phyloP scores from a whole-genome alignment of 495 filamentous ascomycete genomes.

The Aspergillus bertholletiae region DNA sequence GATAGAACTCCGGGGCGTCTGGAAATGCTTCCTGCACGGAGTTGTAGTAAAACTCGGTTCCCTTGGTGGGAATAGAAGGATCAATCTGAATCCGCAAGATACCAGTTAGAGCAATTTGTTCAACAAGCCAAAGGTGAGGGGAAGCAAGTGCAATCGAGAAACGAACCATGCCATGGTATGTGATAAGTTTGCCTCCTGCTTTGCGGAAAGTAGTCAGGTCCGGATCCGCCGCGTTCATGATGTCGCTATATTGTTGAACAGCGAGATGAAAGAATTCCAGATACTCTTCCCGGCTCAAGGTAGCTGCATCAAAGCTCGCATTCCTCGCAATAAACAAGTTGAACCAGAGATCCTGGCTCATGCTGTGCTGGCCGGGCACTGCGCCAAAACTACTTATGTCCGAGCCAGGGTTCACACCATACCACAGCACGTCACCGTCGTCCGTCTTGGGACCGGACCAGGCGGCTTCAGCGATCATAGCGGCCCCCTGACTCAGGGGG shows the following conservation, averaged over 20 bases:
- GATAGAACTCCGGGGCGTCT: conserved; percentile 13
- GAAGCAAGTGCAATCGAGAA: too few species aligned
- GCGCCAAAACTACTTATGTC: conserved; percentile 3
- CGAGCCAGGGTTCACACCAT: conserved; percentile 4
- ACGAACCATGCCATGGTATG: neutral
- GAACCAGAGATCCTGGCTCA: too few species aligned
- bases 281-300: too few species aligned
- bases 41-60: conserved; percentile 23
- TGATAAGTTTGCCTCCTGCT: neutral
- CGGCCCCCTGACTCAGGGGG: neutral
- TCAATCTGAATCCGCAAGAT: too few species aligned
- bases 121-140: too few species aligned
- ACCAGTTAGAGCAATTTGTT: too few species aligned
- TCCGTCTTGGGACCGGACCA: conserved; percentile 13
- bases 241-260: neutral
- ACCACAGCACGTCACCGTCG: conserved; percentile 15
- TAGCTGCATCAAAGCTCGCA: too few species aligned
- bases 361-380: too few species aligned
- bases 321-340: too few species aligned
- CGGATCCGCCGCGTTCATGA: neutral
- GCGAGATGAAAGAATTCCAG: neutral
- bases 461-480: neutral
- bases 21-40: conserved; percentile 16
- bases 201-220: neutral
- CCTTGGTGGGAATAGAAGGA: neutral